Base-by-base conservation (phyloP, 2,329 filamentous ascomycete genomes). In the Beauveria sp. region DNA sequence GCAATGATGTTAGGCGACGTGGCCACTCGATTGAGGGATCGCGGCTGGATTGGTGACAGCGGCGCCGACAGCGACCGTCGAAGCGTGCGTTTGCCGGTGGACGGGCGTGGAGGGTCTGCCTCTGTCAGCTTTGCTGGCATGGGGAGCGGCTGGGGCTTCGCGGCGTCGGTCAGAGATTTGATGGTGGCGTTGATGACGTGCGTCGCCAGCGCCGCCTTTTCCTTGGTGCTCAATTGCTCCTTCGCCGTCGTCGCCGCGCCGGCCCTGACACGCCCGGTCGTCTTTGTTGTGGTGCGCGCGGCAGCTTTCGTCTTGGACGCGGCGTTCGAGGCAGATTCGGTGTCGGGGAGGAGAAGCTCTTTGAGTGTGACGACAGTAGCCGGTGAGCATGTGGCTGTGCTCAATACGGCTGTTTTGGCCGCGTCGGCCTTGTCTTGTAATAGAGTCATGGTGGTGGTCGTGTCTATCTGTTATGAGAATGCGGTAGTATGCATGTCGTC, bases 181-280 rank as follows among this genome's bases (percentile, higher is more conserved):
- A 93, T 78, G 1, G 86, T 81, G 7, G 79, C 77, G 70, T 93
- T 93, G 67, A 91, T 84, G 42, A 91, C 79, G 64, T 91, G 84
- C 0, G 89, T 91, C 14, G 89, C 89, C 42, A 93, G 75, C 50
- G 83, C 78, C 56, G 85, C 86, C 71, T 81, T 85, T 62, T 91
- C 87, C 66, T 73, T 78, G 66, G 66, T 59, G 24, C 64, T 72
- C 65, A 67, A 68, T 70, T 58, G 55, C 18, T 62, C 42, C 47
- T 53, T 58, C 12, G 63, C 20, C 34, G 52, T 67, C 53, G 70
- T 71, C 18, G 67, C 5, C 12, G 34, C 63, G 22, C 69, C 70
- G 2, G 69, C 51, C 50, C 64, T 65, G 56, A 65, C 56, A 4
- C 70, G 57, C 38, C 65, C 64, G 57, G 65, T 50, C 4, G 68